phyloP scores from a whole-genome alignment of 768 basidiomycete species.

The Antrodiella citrinella region DNA sequence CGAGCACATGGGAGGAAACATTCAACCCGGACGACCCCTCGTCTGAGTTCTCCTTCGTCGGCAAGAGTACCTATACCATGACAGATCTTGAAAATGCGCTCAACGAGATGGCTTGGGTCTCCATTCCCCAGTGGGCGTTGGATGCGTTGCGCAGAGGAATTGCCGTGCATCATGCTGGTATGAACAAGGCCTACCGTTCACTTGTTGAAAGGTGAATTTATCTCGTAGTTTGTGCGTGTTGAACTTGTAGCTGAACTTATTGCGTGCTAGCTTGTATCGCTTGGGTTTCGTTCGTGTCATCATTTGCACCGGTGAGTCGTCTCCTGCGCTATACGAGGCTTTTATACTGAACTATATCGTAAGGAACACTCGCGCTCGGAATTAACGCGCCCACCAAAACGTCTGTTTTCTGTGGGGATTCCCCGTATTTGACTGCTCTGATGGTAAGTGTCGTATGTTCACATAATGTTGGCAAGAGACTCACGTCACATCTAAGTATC shows the following conservation, averaged over 20 bases:
- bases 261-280: constrained; percentile 52
- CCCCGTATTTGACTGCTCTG: constrained; percentile 50
- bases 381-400: constrained; percentile 71
- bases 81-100: constrained; percentile 44
- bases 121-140: constrained; percentile 35
- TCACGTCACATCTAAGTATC: constrained; percentile 36
- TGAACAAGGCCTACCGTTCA: constrained; percentile 54
- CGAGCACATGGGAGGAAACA: constrained; percentile 38
- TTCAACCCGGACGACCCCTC: constrained; percentile 55
- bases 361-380: constrained; percentile 63
- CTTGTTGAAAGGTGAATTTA: constrained; percentile 53
- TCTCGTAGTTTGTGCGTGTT: not conserved
- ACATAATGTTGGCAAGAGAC: not conserved
- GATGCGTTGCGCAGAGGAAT: constrained; percentile 49
- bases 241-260: not conserved
- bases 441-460: constrained; percentile 33
- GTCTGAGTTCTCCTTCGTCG: constrained; percentile 53
- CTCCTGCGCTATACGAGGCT: not conserved
- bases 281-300: constrained; percentile 55
- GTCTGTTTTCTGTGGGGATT: constrained; percentile 55
- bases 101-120: constrained; percentile 25
- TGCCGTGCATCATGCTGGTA: constrained; percentile 63
- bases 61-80: constrained; percentile 34
- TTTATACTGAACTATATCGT: not conserved
- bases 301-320: constrained; percentile 48